Evolutionary conservation across 2,329 filamentous ascomycete genomes (phyloP).

Genomic region (Graphilbum sp.): DNA sequence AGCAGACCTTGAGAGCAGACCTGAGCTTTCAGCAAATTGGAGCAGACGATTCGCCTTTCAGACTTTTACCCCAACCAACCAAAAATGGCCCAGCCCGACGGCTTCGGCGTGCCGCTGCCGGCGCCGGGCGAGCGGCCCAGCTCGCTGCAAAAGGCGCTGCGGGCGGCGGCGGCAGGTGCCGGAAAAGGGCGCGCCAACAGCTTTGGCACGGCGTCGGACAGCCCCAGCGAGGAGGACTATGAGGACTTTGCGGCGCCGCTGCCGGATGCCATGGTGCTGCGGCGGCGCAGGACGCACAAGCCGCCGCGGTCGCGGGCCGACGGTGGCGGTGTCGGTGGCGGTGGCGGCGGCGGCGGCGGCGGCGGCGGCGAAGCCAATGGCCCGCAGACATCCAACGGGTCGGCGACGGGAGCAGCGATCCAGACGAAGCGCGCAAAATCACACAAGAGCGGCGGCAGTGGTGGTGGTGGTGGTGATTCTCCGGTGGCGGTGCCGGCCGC

Average conservation of each 20-base stretch:
- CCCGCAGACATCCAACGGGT: background rate
- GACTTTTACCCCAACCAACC: too few species aligned
- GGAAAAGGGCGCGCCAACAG: background rate
- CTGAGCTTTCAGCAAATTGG: too few species aligned
- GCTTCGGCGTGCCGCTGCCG: background rate
- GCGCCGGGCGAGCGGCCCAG: constrained; percentile 1
- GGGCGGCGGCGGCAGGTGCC: background rate
- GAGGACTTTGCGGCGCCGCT: constrained; percentile 17
- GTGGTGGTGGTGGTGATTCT: too few species aligned
- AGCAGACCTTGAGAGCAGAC: too few species aligned
- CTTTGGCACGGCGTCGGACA: constrained; percentile 17
- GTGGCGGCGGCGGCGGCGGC: background rate
- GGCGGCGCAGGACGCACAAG: constrained; percentile 6
- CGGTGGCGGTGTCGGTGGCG: too few species aligned
- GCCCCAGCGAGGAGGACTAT: constrained; percentile 29
- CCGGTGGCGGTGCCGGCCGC: background rate
- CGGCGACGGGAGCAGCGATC: too few species aligned
- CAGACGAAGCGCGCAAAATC: too few species aligned
- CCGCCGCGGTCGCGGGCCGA: too few species aligned
- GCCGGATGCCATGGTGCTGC: constrained; percentile 10
- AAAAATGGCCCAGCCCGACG: too few species aligned
- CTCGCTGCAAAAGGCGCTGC: constrained; percentile 12
- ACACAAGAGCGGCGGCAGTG: constrained; percentile 3
- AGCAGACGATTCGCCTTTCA: too few species aligned
- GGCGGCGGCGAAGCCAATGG: background rate